A percentile compares a stretch with the other conserved stretches of the same genome.
phyloP scores from a whole-genome alignment of 257 asterid genomes.

The Schizonepeta tenuifolia region DNA sequence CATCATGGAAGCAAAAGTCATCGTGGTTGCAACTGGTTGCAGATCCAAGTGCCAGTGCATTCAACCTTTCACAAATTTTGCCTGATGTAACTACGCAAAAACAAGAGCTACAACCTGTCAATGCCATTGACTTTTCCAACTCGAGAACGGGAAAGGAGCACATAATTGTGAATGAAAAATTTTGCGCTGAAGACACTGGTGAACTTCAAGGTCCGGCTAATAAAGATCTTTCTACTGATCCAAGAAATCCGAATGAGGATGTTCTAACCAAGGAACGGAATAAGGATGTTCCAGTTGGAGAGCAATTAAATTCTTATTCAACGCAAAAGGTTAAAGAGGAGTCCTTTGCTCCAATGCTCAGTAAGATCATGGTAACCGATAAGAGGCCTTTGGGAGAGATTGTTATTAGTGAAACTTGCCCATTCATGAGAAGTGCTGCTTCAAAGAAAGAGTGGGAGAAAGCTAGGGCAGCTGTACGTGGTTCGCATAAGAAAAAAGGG shows the following conservation, averaged over 20 bases:
- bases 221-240: conserved; percentile 17
- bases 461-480: conserved; percentile 61
- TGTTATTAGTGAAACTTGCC: conserved; percentile 54
- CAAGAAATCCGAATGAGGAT: conserved; percentile 6
- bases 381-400: conserved; percentile 38
- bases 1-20: conserved; percentile 57
- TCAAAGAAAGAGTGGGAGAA: conserved; percentile 80
- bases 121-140: conserved; percentile 26
- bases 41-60: conserved; percentile 50
- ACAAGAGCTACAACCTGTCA: conserved; percentile 39
- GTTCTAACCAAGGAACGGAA: conserved; percentile 32
- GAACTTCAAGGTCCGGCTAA: conserved; percentile 28
- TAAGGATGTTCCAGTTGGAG: conserved; percentile 18
- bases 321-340: conserved; percentile 21
- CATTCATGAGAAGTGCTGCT: conserved; percentile 73
- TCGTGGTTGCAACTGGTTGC: conserved; percentile 76
- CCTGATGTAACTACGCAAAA: conserved; percentile 47
- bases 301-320: conserved; percentile 27
- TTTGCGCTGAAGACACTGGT: conserved; percentile 26
- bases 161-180: conserved; percentile 10
- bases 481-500: conserved; percentile 57
- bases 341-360: conserved; percentile 22
- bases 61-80: conserved; percentile 68
- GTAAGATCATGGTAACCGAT: conserved; percentile 26
- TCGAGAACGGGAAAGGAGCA: conserved; percentile 22